Base-by-base conservation (phyloP, 129 eudicot genomes). In the Scalesia atractyloides region DNA sequence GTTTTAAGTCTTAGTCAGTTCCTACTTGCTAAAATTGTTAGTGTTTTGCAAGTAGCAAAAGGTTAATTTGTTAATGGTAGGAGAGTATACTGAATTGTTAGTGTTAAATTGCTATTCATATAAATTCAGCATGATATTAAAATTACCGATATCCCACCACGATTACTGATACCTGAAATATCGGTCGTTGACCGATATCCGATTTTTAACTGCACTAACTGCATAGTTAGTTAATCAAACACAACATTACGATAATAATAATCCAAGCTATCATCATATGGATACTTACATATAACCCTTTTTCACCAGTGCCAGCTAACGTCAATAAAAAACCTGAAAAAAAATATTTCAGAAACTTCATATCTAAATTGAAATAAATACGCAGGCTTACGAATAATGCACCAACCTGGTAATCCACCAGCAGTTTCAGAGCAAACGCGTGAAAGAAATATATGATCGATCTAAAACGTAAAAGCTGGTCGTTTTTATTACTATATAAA, bases 391-490 rank as follows among this genome's bases (percentile, higher is more conserved):
- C 13, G 65, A 75, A 37, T 5, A 18, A 20, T 9, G 26, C 22
- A 10, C 46, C 20, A 62, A 89, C 98, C 97, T 82, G 98, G 98
- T 62, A 93, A 87, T 61, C 98, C 98, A 69, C 98, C 97, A 1
- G 98, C 97, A 77, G 98, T 93, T 90, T 94, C 98, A 59, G 98
- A 87, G 84, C 97, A 90, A 48, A 94, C 98, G 19, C 98, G 96
- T 12, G 98, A 90, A 66, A 94, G 89, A 79, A 94, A 94, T 84
- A 94, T 84, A 86, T 94, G 97, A 87, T 94, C 98, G 79, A 94
- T 94, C 97, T 93, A 80, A 48, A 76, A 26, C 50, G 12, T 58
- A 48, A 7, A 71, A 75, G 26, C 8, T n/a, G 36, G 16, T 33
- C 16, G 33, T 18, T 43, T 15, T n/a, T 73, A 36, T 68, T 22